Evolutionary conservation across 2,329 filamentous ascomycete species (phyloP), one percentile per base, ranked within the genome.

Genomic region (Penicillium sp.): DNA sequence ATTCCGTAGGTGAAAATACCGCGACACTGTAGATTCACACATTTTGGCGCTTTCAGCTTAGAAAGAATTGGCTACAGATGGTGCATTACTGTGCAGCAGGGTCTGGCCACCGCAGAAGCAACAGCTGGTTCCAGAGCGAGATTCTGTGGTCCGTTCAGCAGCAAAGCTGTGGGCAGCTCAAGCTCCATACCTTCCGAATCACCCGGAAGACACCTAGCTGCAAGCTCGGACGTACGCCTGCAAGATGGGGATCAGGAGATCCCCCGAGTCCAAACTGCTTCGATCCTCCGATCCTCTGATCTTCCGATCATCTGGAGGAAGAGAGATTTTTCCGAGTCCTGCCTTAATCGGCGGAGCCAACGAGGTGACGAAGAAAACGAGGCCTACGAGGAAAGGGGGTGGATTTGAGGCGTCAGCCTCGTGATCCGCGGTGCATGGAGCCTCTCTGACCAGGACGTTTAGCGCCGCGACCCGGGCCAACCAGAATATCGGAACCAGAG

Each of bases 351-450:
- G 33, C 30, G 13, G 51, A 40, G 26, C 37, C 51, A 52, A 52
- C 33, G 22, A 40, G 49, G 30, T 22, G 51, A 38, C n/a, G 28
- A 43, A 42, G 42, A 26, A 35, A 16, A 16, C n/a, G 26, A 33
- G 19, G 19, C 19, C 19, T 22, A 22, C 19, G 19, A 28, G 43
- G 19, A 28, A 35, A n/a, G 13, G 30, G 37, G 16, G 53, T 33
- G 30, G 43, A 25, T 37, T 28, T 25, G 33, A 30, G 45, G 42
- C 30, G 57, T 40, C 28, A 26, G 35, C 60, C 64, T 61, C 64
- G 68, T 69, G 68, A 70, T 55, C 62, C 62, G 57, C 60, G 10
- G 55, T 70, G 67, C 68, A 70, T 64, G 46, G 57, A 65, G 62
- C 65, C 62, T 65, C 65, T 66, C 48, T 59, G 60, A 60, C 43